Conservation (phyloP, 2,329 filamentous ascomycete genomes). For the Aplosporella prunicola region DNA sequence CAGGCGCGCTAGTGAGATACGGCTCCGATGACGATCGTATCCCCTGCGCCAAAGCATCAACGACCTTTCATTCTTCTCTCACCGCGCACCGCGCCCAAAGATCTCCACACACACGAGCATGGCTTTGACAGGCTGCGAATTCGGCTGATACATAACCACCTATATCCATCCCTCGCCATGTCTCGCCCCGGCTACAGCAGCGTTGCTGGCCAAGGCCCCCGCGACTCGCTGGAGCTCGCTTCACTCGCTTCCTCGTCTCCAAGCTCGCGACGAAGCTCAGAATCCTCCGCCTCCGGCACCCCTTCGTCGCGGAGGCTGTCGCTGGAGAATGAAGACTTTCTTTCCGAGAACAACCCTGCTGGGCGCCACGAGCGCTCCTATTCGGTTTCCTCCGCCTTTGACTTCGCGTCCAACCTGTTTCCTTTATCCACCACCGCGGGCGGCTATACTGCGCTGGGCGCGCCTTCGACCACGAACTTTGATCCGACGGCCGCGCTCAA, state of each 20-base stretch:
- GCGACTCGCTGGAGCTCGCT: constrained; percentile 93
- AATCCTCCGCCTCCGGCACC: constrained; percentile 72
- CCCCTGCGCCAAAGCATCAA: constrained; percentile 9
- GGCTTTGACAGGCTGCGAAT: constrained; percentile 4
- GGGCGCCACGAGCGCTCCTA: constrained; percentile 58
- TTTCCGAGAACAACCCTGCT: constrained; percentile 48
- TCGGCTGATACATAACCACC: too few species aligned
- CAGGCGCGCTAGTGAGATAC: not conserved
- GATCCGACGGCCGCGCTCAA: constrained; percentile 50
- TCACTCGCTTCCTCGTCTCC: constrained; percentile 81
- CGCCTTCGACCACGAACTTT: constrained; percentile 51
- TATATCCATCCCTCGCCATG: constrained; percentile 20
- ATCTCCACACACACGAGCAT: constrained; percentile 2
- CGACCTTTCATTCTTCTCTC: not conserved
- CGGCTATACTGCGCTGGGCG: constrained; percentile 75
- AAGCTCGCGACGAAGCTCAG: constrained; percentile 55
- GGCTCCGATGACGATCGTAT: constrained; percentile 3
- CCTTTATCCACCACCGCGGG: constrained; percentile 75
- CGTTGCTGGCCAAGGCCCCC: constrained; percentile 37
- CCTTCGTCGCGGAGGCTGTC: constrained; percentile 89
- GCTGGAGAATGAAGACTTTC: constrained; percentile 75
- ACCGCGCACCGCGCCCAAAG: not conserved
- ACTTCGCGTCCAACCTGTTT: constrained; percentile 89
- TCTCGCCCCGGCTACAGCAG: constrained; percentile 26
- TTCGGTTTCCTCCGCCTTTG: constrained; percentile 86